Base-by-base conservation (phyloP, 2,329 filamentous ascomycete genomes). In the Neonectria neomacrospora region DNA sequence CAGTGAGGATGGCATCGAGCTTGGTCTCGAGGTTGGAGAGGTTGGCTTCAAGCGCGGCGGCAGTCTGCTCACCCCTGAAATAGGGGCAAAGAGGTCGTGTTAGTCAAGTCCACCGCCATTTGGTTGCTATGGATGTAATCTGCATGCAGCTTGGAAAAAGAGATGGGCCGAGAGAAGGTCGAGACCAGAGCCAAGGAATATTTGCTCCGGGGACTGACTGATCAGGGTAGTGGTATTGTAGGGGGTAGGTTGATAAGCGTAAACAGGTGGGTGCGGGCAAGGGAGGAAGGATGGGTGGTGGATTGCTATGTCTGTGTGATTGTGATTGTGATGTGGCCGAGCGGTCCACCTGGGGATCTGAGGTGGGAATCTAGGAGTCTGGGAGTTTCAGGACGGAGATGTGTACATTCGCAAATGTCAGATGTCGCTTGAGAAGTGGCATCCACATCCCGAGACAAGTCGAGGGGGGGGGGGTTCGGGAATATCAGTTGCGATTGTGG, bases 1-100 rank as follows among this genome's bases (percentile, higher is more conserved):
- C 80, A 16, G 82, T 83, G 22, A 88, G 78, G 22, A 88, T 77
- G 63, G 80, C 80, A 64, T 88, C 85, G n/a, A 88, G 80, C 72
- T 82, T 86, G 70, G 77, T 79, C 74, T 88, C 85, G 20, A 88
- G 79, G 34, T 71, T 82, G 9, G 80, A 78, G 53, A 88, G 79
- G 67, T 83, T 84, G 2, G 81, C 77, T 71, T 88, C 86, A 18
- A 88, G 80, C 30, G 80, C 80, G 11, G 81, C 73, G 44, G 86
- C 86, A 4, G 85, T 78, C 68, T 85, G 82, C 64, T 88, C 86
- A 68, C 86, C 86, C 69, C 84, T 86, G 34, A 63, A 59, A 64
- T 37, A 30, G 53, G 55, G 26, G 32, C 18, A 34, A 61, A 61
- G 47, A 14, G 14, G 42, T 16, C 20, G 42, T 54, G 69, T 74